Evolutionary conservation across 495 filamentous ascomycete genomes (phyloP), one percentile per base, ranked within the genome.

Genomic region (Penicillium cosmopolitanum): DNA sequence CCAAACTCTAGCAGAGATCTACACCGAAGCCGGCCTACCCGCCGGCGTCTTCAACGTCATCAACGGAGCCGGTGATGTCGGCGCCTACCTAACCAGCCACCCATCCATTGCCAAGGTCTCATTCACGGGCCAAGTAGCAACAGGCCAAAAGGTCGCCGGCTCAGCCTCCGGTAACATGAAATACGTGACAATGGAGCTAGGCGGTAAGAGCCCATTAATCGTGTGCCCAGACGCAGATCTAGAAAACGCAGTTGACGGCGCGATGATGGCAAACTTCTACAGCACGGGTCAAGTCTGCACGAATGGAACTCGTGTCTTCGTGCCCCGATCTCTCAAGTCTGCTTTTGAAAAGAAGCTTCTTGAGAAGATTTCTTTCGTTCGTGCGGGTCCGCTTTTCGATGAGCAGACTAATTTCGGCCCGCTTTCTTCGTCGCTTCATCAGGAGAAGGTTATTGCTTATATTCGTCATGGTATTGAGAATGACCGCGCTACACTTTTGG

Each of bases 221-320:
- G 73, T 93, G 35, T 82, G 91, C 28, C 85, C 87, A 0, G 91
- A 92, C 62, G 85, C 88, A 0, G 81, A 89, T 48, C 64, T 93
- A 3, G 86, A 90, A n/a, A 81, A 76, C 48, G 90, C 90, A 12
- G 90, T 90, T 33, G 83, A 93, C 62, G 88, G 88, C 28, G 89
- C 88, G 55, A 92, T 93, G 89, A 91, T 93, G 88, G 90, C 90
- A 44, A 94, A 93, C 65, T 93, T 92, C 76, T 92, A 85, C 79
- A 89, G 85, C 65, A 86, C 86, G 0, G 90, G 90, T 12, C 90
- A 94, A 71, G 90, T 94, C 42, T 94, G 90, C 77, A 93, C 90
- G 16, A 93, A 93, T 63, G 90, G 90, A 33, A 93, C 90, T 0
- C 79, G 90, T 7, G 90, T 94, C 0, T 93, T 92, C 66, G 80